Percentiles rank a stretch among this genome's conserved stretches.
Evolutionary conservation across 371 early-diverging fungal species (phyloP).

Genomic region (Mucor saturninus): DNA sequence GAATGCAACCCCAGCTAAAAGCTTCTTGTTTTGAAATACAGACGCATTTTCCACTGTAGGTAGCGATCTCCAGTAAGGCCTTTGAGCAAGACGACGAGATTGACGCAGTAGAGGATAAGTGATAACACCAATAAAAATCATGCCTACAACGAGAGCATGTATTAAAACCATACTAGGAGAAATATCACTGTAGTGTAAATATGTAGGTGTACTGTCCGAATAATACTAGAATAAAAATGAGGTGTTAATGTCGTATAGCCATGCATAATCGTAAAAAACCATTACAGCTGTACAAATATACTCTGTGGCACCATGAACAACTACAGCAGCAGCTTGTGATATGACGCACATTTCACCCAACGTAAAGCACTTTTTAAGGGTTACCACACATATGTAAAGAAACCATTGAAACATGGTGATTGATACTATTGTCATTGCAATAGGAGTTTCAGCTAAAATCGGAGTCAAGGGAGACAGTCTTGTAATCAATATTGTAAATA

Average conservation of each 20-base stretch:
- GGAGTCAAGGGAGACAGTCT: conserved; percentile 32
- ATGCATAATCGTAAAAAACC: not conserved
- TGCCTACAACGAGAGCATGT: conserved; percentile 69
- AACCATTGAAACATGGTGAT: conserved; percentile 48
- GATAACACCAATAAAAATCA: conserved; percentile 67
- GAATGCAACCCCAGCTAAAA: conserved; percentile 41
- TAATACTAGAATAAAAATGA: conserved; percentile 24
- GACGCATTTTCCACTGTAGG: not conserved
- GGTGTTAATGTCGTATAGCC: not conserved
- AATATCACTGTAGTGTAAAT: conserved; percentile 28
- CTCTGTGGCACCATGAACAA: conserved; percentile 49
- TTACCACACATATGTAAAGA: conserved; percentile 47
- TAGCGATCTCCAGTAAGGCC: conserved; percentile 46
- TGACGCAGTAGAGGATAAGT: conserved; percentile 59
- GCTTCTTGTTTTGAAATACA: conserved; percentile 25
- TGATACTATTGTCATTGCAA: conserved; percentile 32
- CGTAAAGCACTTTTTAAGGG: conserved; percentile 64
- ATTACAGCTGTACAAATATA: conserved; percentile 33
- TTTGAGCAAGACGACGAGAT: conserved; percentile 55
- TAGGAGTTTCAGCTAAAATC: conserved; percentile 30
- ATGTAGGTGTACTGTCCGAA: conserved; percentile 31
- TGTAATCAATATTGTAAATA: conserved; percentile 37
- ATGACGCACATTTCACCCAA: conserved; percentile 71
- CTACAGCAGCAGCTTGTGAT: conserved; percentile 61
- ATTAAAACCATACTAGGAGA: conserved; percentile 40